These are phyloP conservation scores for Macadamia integrifolia DNA, from an alignment of 164 flowering plant genomes.

Conservation along the genomic window DNA sequence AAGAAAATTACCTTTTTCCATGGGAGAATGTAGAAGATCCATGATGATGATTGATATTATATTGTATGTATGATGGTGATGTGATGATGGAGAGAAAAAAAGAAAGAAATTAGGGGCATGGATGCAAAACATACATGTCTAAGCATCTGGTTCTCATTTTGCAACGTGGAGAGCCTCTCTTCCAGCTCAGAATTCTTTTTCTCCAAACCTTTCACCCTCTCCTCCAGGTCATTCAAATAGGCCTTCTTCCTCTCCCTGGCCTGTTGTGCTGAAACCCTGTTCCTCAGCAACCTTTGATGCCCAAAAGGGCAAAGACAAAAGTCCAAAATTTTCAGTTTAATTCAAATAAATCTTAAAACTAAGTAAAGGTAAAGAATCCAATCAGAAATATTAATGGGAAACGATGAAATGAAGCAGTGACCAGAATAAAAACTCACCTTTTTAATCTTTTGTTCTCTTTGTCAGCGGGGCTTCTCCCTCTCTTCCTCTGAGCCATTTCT, in stretches of 20 bases:
- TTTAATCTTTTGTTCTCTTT: constrained; percentile 88
- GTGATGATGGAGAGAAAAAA: no score
- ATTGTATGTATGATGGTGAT: no score
- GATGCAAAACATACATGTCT: constrained; percentile 60
- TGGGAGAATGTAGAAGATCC: no score
- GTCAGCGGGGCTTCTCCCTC: constrained; percentile 91
- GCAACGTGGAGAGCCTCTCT: constrained; percentile 91
- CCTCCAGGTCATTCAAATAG: constrained; percentile 79
- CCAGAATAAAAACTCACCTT: constrained; percentile 41
- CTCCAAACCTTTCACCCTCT: constrained; percentile 74
- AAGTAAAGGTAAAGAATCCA: no score
- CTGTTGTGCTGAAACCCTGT: constrained; percentile 98
- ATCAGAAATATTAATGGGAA: background rate
- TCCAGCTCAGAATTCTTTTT: constrained; percentile 83
- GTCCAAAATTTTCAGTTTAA: no score
- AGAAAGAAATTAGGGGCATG: no score
- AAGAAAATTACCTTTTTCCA: no score
- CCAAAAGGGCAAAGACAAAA: background rate
- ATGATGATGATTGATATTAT: no score
- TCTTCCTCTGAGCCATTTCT: constrained; percentile 49
- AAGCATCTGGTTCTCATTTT: constrained; percentile 99
- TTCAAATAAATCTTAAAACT: no score
- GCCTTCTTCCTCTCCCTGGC: constrained; percentile 99
- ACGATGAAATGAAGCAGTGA: background rate
- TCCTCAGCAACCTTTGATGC: constrained; percentile 72